Conservation (phyloP, 2,329 filamentous ascomycete genomes). For the Fusarium albosuccineum region DNA sequence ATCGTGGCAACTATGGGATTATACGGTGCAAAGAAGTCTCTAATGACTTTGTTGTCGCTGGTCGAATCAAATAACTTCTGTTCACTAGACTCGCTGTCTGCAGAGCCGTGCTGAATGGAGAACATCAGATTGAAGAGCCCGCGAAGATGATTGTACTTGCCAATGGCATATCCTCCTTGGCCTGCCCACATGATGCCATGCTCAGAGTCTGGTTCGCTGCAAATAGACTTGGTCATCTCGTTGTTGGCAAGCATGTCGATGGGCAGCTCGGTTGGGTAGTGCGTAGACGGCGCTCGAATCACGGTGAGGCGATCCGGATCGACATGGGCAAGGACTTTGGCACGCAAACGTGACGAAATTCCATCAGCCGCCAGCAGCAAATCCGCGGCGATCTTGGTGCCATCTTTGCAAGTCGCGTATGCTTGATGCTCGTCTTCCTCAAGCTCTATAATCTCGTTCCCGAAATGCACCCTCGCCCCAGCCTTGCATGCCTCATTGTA, state of each 20-base stretch:
- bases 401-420: constrained; percentile 5
- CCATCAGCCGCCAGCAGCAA: constrained; percentile 11
- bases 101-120: constrained; percentile 14
- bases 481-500: constrained; percentile 7
- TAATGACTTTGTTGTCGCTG: background rate
- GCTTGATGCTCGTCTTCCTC: background rate
- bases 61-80: constrained; percentile 6
- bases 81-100: constrained; percentile 10
- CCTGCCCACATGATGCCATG: constrained; percentile 21
- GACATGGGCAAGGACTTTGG: constrained; percentile 1
- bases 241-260: background rate
- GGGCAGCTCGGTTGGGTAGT: constrained; percentile 14
- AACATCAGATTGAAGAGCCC: constrained; percentile 17
- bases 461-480: constrained; percentile 11
- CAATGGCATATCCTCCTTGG: constrained; percentile 11
- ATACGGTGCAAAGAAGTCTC: background rate
- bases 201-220: background rate
- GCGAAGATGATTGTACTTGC: constrained; percentile 20
- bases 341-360: constrained; percentile 10
- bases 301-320: constrained; percentile 1
- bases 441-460: background rate
- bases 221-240: background rate
- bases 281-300: constrained; percentile 14
- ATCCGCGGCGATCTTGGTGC: background rate
- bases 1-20: constrained; percentile 3